Base-by-base conservation (phyloP, 306 rosid genomes). In the Acacia crassicarpa region DNA sequence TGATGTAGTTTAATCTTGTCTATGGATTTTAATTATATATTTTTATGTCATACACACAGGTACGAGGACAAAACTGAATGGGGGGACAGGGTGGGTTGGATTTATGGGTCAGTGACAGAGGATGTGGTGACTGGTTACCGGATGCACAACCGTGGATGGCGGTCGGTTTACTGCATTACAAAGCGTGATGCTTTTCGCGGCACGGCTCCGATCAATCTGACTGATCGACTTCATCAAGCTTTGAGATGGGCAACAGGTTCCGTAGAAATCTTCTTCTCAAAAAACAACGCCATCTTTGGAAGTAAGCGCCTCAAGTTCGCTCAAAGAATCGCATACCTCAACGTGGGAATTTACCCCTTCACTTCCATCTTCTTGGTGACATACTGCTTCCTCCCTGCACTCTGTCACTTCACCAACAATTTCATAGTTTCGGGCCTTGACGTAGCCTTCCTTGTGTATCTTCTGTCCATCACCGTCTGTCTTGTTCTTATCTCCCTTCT, bases 61-160 rank as follows among this genome's bases (percentile, higher is more conserved):
- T 93, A 86, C 48, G 98, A 91, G 77, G 97, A 93, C 75, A 91
- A 93, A 67, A 91, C 97, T 3, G 98, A 93, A 83, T 93, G 98
- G 97, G 98, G 98, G 1, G 93, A 90, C 4, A 88, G 94, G 41
- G 80, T 91, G 27, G 98, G 98, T 16, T 93, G 98, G 98, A 93
- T 93, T 74, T 93, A 93, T 61, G 98, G 98, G 45, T 93, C 98
- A 9, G 94, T 91, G 75, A 91, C 98, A 9, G 98, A 91, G 79
- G 97, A 91, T 82, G 97, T 94, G 78, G 92, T 94, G 61, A 94
- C 94, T 0, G 98, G 98, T 16, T 94, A 92, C 72, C 62, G 98
- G n/a, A 94, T 94, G 98, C 98, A 94, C 86, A 94, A 94, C 56
- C 94, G 97, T 6, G 98, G 98, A 6, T 94, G 98, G 98, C 80